A percentile compares a stretch with the other conserved stretches of the same genome.
phyloP scores from a whole-genome alignment of 108 stramenopile genomes.

The Fragilariopsis cylindrus region DNA sequence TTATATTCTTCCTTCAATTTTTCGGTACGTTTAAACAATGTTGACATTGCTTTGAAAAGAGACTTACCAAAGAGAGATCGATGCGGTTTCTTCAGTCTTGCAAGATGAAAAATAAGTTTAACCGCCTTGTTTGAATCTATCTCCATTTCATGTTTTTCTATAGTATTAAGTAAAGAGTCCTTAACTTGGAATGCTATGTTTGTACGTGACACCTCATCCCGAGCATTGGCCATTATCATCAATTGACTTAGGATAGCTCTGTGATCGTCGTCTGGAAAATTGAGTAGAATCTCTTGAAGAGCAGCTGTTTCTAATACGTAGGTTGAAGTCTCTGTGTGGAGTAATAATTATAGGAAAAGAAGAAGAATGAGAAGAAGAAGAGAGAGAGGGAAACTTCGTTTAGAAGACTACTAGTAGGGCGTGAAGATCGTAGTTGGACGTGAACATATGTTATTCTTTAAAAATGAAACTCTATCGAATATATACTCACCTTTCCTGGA shows the following conservation, averaged over 20 bases:
- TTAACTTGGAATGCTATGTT: conserved; percentile 8
- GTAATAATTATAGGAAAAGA: background rate
- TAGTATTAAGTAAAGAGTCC: conserved; percentile 2
- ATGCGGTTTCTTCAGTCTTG: conserved; percentile 13
- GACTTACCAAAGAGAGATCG: conserved; percentile 11
- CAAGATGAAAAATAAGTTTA: conserved; percentile 15
- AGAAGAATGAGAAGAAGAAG: background rate
- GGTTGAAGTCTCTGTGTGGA: background rate
- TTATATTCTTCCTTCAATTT: background rate
- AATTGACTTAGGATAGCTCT: conserved; percentile 11
- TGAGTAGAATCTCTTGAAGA: conserved; percentile 8
- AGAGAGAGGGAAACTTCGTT: background rate
- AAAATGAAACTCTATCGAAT: background rate
- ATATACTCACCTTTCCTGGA: background rate
- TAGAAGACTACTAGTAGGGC: background rate
- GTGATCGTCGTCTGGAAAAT: conserved; percentile 17
- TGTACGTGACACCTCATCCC: conserved; percentile 3
- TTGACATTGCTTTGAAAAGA: conserved; percentile 21
- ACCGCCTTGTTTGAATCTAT: background rate
- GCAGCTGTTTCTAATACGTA: conserved; percentile 1
- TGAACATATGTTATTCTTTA: background rate
- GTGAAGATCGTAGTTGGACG: background rate
- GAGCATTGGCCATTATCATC: conserved; percentile 15
- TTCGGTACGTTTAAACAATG: conserved; percentile 10
- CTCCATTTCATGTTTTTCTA: conserved; percentile 10